Evolutionary conservation across 805 yeast genomes (phyloP).

Genomic region (Yarrowia porcina): DNA sequence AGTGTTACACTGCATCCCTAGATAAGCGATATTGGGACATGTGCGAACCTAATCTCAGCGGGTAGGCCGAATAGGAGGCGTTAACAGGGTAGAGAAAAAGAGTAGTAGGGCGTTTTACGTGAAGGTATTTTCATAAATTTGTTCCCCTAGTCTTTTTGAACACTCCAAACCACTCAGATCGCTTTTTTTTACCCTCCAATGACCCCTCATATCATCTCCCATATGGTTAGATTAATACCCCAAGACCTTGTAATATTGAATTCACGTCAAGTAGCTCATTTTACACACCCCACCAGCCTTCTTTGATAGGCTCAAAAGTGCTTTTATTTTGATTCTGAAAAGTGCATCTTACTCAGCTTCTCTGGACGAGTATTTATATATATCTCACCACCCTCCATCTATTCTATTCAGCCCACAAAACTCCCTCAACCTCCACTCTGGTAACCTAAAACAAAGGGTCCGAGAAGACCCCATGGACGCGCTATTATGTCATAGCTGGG

Average conservation of each 20-base stretch:
- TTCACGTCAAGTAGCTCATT: no score
- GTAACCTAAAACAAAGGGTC: background rate
- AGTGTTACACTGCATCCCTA: conserved; percentile 15
- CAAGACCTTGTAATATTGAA: no score
- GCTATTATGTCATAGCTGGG: background rate
- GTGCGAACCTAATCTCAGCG: background rate
- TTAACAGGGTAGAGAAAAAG: background rate
- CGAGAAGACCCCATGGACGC: background rate
- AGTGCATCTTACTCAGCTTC: background rate
- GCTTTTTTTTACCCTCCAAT: no score
- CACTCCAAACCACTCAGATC: no score
- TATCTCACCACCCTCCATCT: background rate
- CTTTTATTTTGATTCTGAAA: no score
- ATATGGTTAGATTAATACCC: no score
- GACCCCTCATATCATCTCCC: no score
- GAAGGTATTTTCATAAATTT: no score
- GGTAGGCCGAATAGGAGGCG: background rate
- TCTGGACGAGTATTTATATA: background rate
- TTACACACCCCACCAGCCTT: no score
- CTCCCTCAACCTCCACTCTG: background rate
- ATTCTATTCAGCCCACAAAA: background rate
- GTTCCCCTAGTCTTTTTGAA: no score
- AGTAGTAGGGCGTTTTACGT: background rate
- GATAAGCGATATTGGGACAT: conserved; percentile 24
- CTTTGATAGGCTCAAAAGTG: no score